Base-by-base conservation (phyloP, 805 yeast species). In the Maudiozyma pseudohumilis region DNA sequence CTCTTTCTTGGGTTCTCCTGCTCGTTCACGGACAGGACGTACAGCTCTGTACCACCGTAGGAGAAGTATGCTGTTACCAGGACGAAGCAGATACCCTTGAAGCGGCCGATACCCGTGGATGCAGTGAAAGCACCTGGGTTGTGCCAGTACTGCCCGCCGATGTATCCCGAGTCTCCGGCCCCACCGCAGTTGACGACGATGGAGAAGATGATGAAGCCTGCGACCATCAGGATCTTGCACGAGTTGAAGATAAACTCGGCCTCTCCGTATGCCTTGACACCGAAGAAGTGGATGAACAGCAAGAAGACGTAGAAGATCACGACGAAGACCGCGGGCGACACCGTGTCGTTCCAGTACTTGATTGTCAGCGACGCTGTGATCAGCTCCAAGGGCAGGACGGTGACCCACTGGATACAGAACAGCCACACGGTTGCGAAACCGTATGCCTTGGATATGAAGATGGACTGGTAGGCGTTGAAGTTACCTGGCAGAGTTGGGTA, bases 381-480 rank as follows among this genome's bases (percentile, higher is more conserved):
- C 38, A 78, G 63, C 52, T 80, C 87, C 41, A 78, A 63, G 1
- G 87, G 85, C 31, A 79, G 61, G 26, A 77, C 68, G 13, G 77
- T 77, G 15, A 77, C 59, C 76, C 77, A 74, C 53, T 75, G 80
- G 45, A 79, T 59, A 34, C 70, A 74, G 49, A 76, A 78, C 55
- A 75, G 70, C 81, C 82, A 76, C 35, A 80, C 82, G 56, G 78
- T 73, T 38, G 86, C 80, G 52, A 79, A 79, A 5, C 85, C 86
- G 58, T 75, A 69, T 20, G 83, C 72, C 26, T 78, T 78, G 42
- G 80, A 84, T 28, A 78, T 63, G 44, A 78, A 72, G 29, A 32
- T 49, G 2, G 64, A 48, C 27, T 55, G 48, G 43, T 62, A 64
- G 16, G 65, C 49, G 41, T 69, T 65, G 46, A 62, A 65, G 27